These are phyloP conservation scores for Pleurotus djamor DNA, from an alignment of 768 basidiomycete species.

Conservation along the genomic window DNA sequence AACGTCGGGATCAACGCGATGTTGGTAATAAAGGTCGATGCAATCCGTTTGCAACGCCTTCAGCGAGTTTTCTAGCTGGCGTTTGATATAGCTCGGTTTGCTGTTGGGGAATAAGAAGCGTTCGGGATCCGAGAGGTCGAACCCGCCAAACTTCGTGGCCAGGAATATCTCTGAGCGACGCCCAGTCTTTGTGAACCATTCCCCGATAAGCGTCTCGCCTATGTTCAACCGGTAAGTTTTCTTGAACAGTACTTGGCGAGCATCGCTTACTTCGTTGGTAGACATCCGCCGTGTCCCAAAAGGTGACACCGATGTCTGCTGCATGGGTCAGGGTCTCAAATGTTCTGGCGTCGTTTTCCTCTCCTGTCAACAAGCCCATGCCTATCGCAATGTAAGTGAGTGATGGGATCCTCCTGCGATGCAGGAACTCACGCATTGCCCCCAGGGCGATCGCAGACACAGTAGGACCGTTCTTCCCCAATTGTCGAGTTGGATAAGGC, in stretches of 20 bases:
- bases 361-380: not conserved
- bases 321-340: slow-evolving; percentile 17
- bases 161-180: slow-evolving; percentile 49
- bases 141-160: slow-evolving; percentile 49
- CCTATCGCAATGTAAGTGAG: not conserved
- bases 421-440: slow-evolving; percentile 16
- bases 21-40: slow-evolving; percentile 39
- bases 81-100: slow-evolving; percentile 15
- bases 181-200: slow-evolving; percentile 22
- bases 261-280: slow-evolving; percentile 14
- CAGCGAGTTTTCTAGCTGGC: slow-evolving; percentile 13
- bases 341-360: not conserved
- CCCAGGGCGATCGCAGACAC: slow-evolving; percentile 24
- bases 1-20: slow-evolving; percentile 25
- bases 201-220: not conserved
- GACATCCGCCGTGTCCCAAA: slow-evolving; percentile 20
- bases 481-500: slow-evolving; percentile 14
- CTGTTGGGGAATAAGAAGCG: slow-evolving; percentile 6
- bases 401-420: not conserved
- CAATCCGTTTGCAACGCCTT: slow-evolving; percentile 17
- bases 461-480: slow-evolving; percentile 21
- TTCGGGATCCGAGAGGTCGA: slow-evolving; percentile 13
- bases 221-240: not conserved
- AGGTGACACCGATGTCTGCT: slow-evolving; percentile 18
- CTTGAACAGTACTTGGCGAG: not conserved